Base-by-base conservation (phyloP, 1,284 basidiomycete species). In the Malassezia restricta region DNA sequence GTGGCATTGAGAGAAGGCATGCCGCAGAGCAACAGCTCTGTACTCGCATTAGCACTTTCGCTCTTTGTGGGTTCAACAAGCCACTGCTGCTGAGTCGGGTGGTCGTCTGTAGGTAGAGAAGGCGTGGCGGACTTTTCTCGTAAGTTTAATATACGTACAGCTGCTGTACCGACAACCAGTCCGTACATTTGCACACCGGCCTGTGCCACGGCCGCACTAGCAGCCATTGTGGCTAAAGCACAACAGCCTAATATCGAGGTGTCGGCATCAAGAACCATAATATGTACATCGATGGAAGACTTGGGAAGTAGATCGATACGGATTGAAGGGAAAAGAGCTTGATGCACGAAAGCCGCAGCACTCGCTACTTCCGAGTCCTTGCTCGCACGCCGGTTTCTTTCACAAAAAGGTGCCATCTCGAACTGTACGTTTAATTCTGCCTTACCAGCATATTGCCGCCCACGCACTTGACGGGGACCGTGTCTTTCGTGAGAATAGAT, bases 371-470 rank as follows among this genome's bases (percentile, higher is more conserved):
- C 94, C 12, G 87, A 87, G 70, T 96, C 92, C 59, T 87, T 83
- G 63, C 94, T 81, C 14, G 84, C 83, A 65, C 84, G 79, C 57
- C 92, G 78, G 28, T 78, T 78, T 28, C 77, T 75, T 61, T 83
- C 86, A 5, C 91, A 86, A 74, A 94, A 98, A 0, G 94, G 92
- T 1, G 92, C 81, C 70, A 92, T 95, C 75, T 96, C 95, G 56
- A 95, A 86, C 74, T 96, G 90, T 3, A 98, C 86, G 58, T 90
- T 95, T 51, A 98, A 76, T 54, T 82, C 82, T 0, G 91, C 92
- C 58, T 82, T 83, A 59, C 92, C 86, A 57, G 80, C 86, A 73
- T 89, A 96, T 6, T 46, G 80, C 76, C 58, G 79, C 82, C 77
- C 57, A 14, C 85, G 87, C 27, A 85, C 60, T 66, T 90, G 91